Conservation (phyloP, 2,329 filamentous ascomycete species). For the Penicillium polonicum region DNA sequence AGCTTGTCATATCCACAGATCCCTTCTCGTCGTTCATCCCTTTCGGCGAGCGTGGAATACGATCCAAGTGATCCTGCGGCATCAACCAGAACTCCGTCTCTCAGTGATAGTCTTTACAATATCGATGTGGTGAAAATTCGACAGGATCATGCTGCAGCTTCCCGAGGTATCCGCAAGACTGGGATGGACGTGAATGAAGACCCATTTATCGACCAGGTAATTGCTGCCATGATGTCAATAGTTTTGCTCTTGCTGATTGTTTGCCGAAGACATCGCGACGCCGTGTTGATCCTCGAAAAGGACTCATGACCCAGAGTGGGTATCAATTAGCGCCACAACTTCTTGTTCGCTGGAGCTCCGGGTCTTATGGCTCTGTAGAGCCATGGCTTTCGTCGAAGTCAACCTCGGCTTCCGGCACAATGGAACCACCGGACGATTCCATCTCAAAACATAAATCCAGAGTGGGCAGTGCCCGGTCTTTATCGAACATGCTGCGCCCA, state of each 20-base stretch:
- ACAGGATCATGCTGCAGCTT: background rate
- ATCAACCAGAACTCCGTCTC: conserved; percentile 28
- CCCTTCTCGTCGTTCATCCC: conserved; percentile 30
- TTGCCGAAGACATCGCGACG: conserved; percentile 5
- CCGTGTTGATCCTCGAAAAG: background rate
- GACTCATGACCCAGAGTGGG: background rate
- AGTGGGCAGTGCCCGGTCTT: background rate
- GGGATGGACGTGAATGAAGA: conserved; percentile 6
- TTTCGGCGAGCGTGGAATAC: conserved; percentile 12
- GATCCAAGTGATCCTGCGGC: conserved; percentile 15
- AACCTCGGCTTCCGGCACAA: background rate
- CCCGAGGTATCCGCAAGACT: background rate
- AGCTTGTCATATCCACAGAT: conserved; percentile 24
- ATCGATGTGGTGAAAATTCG: conserved; percentile 28
- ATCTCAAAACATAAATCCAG: background rate
- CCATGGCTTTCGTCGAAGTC: conserved; percentile 6
- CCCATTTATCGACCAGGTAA: conserved; percentile 20
- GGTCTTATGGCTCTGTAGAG: conserved; percentile 17
- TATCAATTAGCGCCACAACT: conserved; percentile 10
- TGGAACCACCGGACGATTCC: background rate
- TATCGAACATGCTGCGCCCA: background rate
- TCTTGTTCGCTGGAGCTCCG: conserved; percentile 26
- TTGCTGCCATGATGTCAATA: background rate
- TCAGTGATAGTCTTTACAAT: conserved; percentile 17
- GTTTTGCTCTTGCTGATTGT: conserved; percentile 6